These are phyloP conservation scores for Tolypocladium paradoxum DNA, from an alignment of 2,329 filamentous ascomycete species.

Conservation along the genomic window DNA sequence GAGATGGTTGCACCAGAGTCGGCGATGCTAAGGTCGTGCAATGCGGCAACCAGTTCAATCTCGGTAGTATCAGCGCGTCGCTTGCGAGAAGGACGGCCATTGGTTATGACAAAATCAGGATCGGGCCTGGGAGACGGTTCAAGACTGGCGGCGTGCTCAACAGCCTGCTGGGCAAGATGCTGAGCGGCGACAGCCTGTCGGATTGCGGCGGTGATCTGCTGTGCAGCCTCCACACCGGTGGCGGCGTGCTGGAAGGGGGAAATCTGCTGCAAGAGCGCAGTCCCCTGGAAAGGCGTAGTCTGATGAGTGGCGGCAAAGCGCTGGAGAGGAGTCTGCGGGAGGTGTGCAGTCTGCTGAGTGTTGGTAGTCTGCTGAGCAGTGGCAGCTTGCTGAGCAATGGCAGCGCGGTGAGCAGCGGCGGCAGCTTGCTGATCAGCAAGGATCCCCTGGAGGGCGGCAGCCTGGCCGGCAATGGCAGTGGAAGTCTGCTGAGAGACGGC, in stretches of 20 bases:
- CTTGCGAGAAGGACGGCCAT: conserved; percentile 19
- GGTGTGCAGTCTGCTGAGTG: background rate
- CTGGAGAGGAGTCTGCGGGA: background rate
- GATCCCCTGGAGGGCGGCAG: background rate
- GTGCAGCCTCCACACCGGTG: background rate
- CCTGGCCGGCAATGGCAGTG: background rate
- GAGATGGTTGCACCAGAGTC: background rate
- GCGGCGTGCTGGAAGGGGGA: background rate
- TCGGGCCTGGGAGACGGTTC: background rate
- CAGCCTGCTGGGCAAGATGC: background rate
- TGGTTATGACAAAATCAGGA: conserved; percentile 9
- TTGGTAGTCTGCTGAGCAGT: background rate
- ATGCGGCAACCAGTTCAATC: conserved; percentile 17
- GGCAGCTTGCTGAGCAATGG: background rate
- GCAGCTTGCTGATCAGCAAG: background rate
- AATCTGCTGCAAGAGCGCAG: background rate
- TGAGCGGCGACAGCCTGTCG: background rate
- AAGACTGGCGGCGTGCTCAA: background rate
- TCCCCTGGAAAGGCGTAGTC: background rate
- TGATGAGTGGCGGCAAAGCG: background rate
- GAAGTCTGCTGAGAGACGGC: background rate
- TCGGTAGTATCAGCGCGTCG: conserved; percentile 18
- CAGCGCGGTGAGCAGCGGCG: background rate
- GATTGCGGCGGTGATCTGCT: background rate
- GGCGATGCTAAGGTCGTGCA: conserved; percentile 6